phyloP scores from a whole-genome alignment of 305 asterid genomes.

The Fraxinus latifolia region DNA sequence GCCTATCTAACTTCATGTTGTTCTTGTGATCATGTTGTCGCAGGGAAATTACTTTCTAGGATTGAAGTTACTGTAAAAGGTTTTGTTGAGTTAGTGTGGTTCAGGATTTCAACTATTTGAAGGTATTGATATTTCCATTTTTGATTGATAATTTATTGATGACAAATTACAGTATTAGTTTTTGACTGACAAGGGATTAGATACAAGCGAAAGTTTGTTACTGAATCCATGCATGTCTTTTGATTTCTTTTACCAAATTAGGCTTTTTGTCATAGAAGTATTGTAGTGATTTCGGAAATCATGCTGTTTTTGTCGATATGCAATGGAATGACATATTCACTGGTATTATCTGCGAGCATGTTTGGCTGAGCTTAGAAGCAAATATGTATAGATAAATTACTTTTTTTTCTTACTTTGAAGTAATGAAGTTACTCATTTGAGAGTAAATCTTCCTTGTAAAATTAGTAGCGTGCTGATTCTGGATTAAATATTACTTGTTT shows the following conservation, averaged over 20 bases:
- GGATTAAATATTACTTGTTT: not conserved
- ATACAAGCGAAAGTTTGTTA: not conserved
- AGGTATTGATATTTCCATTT: conserved; percentile 13
- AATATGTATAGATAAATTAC: not conserved
- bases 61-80: conserved; percentile 19
- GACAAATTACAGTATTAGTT: not conserved
- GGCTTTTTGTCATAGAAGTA: not conserved
- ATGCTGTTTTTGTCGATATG: not conserved
- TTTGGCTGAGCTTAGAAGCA: conserved; percentile 5
- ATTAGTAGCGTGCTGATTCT: not conserved
- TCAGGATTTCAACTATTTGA: conserved; percentile 23
- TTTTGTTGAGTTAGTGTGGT: conserved; percentile 21
- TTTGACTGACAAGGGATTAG: not conserved
- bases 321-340: not conserved
- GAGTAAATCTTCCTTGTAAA: not conserved
- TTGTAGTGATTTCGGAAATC: not conserved
- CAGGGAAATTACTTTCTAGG: conserved; percentile 23
- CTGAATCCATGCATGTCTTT: not conserved
- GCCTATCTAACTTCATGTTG: not conserved
- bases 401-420: not conserved
- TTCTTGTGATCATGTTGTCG: conserved; percentile 14
- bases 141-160: conserved; percentile 16
- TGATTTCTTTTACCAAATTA: not conserved
- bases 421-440: not conserved
- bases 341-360: not conserved